Conservation (phyloP, 805 yeast species). For the Barnettozyma siamensis region DNA sequence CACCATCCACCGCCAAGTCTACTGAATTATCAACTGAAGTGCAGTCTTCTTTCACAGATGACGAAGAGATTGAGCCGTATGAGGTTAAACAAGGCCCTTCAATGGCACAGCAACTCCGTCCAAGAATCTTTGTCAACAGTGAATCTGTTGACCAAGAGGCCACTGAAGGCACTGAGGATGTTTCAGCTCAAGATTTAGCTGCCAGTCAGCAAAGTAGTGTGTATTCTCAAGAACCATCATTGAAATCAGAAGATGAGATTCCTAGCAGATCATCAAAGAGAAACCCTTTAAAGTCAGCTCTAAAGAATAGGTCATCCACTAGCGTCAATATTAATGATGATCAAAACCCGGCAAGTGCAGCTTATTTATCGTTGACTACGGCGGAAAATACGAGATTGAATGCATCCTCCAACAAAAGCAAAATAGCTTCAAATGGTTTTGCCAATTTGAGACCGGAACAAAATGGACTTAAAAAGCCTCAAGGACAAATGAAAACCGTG, state of each 20-base stretch:
- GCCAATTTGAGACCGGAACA: background rate
- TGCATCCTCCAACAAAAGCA: slow-evolving; percentile 30
- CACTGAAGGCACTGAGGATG: background rate
- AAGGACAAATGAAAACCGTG: slow-evolving; percentile 1
- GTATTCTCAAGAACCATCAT: slow-evolving; percentile 9
- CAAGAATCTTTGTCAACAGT: slow-evolving; percentile 27
- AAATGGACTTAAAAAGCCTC: slow-evolving; percentile 2
- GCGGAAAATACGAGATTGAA: slow-evolving; percentile 76
- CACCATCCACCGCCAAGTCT: slow-evolving; percentile 25
- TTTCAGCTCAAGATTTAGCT: background rate
- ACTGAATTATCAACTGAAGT: slow-evolving; percentile 13
- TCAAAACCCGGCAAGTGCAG: slow-evolving; percentile 47
- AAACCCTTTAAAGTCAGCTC: slow-evolving; percentile 35
- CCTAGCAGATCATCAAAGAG: slow-evolving; percentile 33
- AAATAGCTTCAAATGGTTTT: background rate
- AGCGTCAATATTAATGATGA: slow-evolving; percentile 17
- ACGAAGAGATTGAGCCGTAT: background rate
- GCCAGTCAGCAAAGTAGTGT: slow-evolving; percentile 9
- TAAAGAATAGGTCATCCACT: slow-evolving; percentile 27
- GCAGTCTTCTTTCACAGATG: slow-evolving; percentile 20
- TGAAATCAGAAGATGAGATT: slow-evolving; percentile 13
- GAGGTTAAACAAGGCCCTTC: slow-evolving; percentile 1
- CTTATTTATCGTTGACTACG: slow-evolving; percentile 63
- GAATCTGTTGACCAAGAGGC: background rate
- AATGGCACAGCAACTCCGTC: slow-evolving; percentile 45